Evolutionary conservation across 768 basidiomycete species (phyloP).

Genomic region (Amanita muscaria): DNA sequence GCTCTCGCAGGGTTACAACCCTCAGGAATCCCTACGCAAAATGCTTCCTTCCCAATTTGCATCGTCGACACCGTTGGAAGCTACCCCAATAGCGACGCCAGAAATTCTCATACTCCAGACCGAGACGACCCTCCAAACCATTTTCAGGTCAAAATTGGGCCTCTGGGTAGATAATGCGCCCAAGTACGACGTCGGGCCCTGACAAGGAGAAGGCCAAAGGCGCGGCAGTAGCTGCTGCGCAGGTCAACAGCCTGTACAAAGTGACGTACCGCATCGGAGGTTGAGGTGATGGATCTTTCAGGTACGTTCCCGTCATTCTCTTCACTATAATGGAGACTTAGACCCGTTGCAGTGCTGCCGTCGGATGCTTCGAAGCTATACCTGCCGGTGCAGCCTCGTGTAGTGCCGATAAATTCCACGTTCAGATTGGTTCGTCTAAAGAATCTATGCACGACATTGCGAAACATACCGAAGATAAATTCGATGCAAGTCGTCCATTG

Average conservation of each 20-base stretch:
- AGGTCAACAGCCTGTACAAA: not conserved
- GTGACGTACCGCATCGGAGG: slow-evolving; percentile 7
- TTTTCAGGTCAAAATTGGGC: slow-evolving; percentile 65
- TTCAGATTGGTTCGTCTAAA: too few species aligned
- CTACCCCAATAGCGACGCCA: slow-evolving; percentile 11
- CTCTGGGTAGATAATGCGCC: slow-evolving; percentile 68
- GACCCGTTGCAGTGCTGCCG: too few species aligned
- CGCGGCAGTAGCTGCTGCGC: not conserved
- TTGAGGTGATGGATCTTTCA: too few species aligned
- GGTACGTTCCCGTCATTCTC: too few species aligned
- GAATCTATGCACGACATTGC: too few species aligned
- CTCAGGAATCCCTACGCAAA: too few species aligned
- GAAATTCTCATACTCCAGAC: slow-evolving; percentile 13
- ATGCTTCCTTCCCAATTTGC: not conserved
- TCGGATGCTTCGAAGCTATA: too few species aligned
- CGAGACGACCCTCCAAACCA: slow-evolving; percentile 57
- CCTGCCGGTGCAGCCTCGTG: too few species aligned
- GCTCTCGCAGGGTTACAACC: not conserved
- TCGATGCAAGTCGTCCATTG: too few species aligned
- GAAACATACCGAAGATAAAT: too few species aligned
- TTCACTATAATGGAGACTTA: too few species aligned
- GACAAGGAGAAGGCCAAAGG: slow-evolving; percentile 54
- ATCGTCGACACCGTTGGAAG: not conserved
- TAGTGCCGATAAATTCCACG: too few species aligned
- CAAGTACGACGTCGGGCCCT: slow-evolving; percentile 30